Evolutionary conservation across 495 filamentous ascomycete genomes (phyloP), one percentile per base, ranked within the genome.

Genomic region (Aspergillus panamensis): DNA sequence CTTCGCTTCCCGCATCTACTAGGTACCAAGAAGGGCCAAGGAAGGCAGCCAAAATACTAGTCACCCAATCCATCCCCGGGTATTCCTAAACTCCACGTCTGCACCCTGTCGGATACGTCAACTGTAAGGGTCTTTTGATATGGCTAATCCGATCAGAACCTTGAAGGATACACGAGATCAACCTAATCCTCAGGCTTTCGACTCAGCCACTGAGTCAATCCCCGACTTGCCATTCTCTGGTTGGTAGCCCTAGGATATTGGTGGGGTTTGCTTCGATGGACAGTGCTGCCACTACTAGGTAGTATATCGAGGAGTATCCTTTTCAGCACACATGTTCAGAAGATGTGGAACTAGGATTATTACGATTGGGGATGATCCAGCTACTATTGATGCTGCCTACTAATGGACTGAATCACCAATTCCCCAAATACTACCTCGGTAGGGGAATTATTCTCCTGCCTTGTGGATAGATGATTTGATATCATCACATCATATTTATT

Each of bases 121-220:
- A 16, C 60, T 55, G 55, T 55, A 62, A 62, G 60, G 60, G 60
- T 51, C 42, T 13, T 17, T 40, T 20, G 40, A 45, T 48, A 48
- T 57, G 16, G 59, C 8, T 45, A 52, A 54, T 48, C 60, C 55
- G 50, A 58, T 54, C 49, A 53, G 42, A 49, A n/a, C n/a, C n/a
- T n/a, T n/a, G n/a, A n/a, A 37, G 32, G 37, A 49, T 17, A 62
- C 60, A 62, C 60, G 60, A 58, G 59, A 62, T 57, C 49, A 48
- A 53, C 48, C 13, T 39, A 39, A 31, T 21, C 31, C 50, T 52
- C 33, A 39, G 6, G 50, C 37, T 20, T 19, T 51, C 29, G 14
- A 39, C 25, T 49, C 19, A 19, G 48, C 33, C 8, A 31, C 50
- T 39, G 37, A 20, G 30, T 20, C 6, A 51, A 37, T 30, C n/a